Base-by-base conservation (phyloP, 345 rosid genomes). In the Syzygium jambos region DNA sequence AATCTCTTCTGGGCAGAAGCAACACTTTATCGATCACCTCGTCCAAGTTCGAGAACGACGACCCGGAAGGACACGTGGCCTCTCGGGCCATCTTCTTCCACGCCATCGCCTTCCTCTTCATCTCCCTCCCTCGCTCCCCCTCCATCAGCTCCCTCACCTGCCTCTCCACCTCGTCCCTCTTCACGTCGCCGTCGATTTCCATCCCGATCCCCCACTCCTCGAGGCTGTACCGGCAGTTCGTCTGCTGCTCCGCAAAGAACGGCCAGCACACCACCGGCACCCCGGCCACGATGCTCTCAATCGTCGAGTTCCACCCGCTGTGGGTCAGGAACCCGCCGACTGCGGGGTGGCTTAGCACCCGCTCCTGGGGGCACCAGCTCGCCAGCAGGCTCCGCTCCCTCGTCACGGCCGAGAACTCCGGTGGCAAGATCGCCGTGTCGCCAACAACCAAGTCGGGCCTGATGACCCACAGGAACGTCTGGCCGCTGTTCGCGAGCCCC, bases 351-450 rank as follows among this genome's bases (percentile, higher is more conserved):
- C 38, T 85, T 21, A 85, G 1, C 27, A 85, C 86, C 21, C 22
- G 27, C 86, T 16, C 86, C 46, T 85, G 73, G 22, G 86, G 86
- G 63, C 86, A 85, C 86, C 86, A 85, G 22, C 86, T 56, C n/a
- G 51, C 41, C 43, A 85, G 43, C 27, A 85, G 6, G 86, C 86
- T 25, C 9, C 86, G n/a, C 46, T 38, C 86, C 49, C 54, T 85
- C 22, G 68, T 85, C 27, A 4, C n/a, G 6, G 41, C 57, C 46
- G 25, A 29, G 65, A 85, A 85, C 25, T 56, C 86, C 2, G 30
- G 68, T 7, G 68, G 86, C 21, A 85, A 25, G 63, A 85, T 54
- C 5, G 86, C 86, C 4, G 51, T 22, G 61, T 56, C 29, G 13
- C 68, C 68, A 7, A 15, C 34, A 12, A 53, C 68, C 25, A 85